Base-by-base conservation (phyloP, 1,139 yeast species). In the Yamadazyma kanchanaburiensis region DNA sequence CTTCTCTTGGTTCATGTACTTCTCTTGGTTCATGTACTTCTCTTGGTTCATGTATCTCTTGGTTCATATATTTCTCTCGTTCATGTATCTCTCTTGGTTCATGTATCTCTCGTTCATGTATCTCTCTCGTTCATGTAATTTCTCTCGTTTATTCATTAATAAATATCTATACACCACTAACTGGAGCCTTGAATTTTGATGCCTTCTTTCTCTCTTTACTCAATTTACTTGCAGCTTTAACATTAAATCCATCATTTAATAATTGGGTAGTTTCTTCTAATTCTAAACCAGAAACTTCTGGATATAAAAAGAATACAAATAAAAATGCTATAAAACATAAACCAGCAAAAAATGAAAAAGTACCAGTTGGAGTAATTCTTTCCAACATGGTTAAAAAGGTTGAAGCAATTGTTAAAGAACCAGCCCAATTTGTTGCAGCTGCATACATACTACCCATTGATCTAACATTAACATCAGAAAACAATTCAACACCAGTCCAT, bases 351-450 rank as follows among this genome's bases (percentile, higher is more conserved):
- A 89, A 76, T 6, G 89, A 76, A 60, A 89, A 91, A 0, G 98
- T 89, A 21, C 97, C 97, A 0, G 95, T 78, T 23, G 97, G 96
- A 2, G 97, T 87, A 42, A 89, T 88, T 42, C 79, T 83, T 54
- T 84, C 77, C 65, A 89, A 73, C 97, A 89, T 89, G 17, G 97
- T 88, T 55, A 91, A 71, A 60, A 88, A 89, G 1, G 96, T 85
- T 3, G 95, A 75, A 1, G 96, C 86, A 52, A 89, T 85, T 24
- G 87, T 83, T 48, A 91, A 67, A 17, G 96, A 87, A 30, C 97
- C 97, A 10, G 88, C 78, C 98, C 98, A 91, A 64, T 91, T 91
- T 26, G 91, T 80, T 17, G 89, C 87, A n/a, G 96, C 85, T 3
- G 96, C 89, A 48, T 77, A 81, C 44, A 95, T 84, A 3, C 88